Evolutionary conservation across 2,329 filamentous ascomycete genomes (phyloP).

Genomic region (Diaporthe vexans): DNA sequence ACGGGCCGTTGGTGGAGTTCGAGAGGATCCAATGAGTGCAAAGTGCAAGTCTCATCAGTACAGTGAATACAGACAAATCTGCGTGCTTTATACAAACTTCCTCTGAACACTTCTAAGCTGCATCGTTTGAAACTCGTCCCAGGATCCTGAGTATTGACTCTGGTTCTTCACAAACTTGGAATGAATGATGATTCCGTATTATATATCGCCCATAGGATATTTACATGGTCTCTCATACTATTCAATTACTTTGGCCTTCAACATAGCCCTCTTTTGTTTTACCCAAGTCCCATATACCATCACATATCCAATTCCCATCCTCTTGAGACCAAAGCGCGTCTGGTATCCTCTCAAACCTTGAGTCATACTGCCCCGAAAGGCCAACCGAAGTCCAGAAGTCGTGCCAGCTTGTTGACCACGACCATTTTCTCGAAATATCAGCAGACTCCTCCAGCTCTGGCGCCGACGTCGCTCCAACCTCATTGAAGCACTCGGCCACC

Average conservation of each 20-base stretch:
- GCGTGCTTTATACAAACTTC: neutral
- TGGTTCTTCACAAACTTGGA: neutral
- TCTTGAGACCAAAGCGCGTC: neutral
- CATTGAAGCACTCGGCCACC: neutral
- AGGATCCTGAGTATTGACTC: neutral
- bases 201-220: too few species aligned
- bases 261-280: neutral
- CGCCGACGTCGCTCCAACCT: neutral
- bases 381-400: neutral
- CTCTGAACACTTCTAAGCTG: too few species aligned
- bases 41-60: neutral
- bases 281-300: neutral
- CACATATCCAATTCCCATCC: neutral
- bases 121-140: neutral
- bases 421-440: neutral
- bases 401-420: neutral
- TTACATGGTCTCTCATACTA: too few species aligned
- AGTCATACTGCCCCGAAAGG: neutral
- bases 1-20: constrained; percentile 40
- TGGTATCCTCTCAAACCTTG: neutral
- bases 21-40: constrained; percentile 1
- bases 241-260: neutral
- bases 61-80: neutral
- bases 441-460: neutral
- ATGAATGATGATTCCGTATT: neutral